These are phyloP conservation scores for Candida nanaspora DNA, from an alignment of 805 yeast species.

Conservation along the genomic window DNA sequence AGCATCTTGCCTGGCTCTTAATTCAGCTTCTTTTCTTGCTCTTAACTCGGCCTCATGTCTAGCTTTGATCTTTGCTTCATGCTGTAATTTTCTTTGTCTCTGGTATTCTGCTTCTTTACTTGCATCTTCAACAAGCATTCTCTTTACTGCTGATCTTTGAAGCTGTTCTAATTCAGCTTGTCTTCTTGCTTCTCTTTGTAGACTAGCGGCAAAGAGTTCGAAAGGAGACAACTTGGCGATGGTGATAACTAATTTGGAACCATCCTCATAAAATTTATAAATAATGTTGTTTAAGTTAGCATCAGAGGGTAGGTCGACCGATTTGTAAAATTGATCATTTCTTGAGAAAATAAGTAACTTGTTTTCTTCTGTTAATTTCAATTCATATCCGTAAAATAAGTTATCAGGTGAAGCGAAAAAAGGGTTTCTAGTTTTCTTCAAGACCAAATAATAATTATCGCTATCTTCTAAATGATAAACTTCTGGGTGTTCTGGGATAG, in stretches of 20 bases:
- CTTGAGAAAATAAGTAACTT: slow-evolving; percentile 14
- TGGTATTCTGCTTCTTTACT: not conserved
- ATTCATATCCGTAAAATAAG: slow-evolving; percentile 16
- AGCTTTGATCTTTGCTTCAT: not conserved
- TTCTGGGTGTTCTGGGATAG: not conserved
- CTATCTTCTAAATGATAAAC: slow-evolving; percentile 12
- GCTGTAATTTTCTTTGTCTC: not conserved
- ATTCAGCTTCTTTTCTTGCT: not conserved
- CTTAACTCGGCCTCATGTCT: not conserved
- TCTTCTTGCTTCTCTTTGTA: not conserved
- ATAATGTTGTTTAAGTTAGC: slow-evolving; percentile 11
- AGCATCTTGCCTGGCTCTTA: not conserved
- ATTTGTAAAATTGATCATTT: slow-evolving; percentile 14
- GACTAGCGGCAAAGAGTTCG: not conserved
- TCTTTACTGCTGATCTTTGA: not conserved
- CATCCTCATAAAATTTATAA: slow-evolving; percentile 11
- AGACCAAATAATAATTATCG: slow-evolving; percentile 15
- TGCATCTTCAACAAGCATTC: not conserved
- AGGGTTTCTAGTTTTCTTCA: slow-evolving; percentile 11
- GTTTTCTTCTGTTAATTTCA: slow-evolving; percentile 10
- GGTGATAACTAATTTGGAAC: slow-evolving; percentile 13
- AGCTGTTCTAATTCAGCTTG: not conserved
- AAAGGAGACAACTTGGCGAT: slow-evolving; percentile 5
- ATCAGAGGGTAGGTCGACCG: slow-evolving; percentile 18
- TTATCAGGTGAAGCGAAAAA: not conserved